These are phyloP conservation scores for Claviceps pusilla DNA, from an alignment of 2,329 filamentous ascomycete species.

Conservation along the genomic window DNA sequence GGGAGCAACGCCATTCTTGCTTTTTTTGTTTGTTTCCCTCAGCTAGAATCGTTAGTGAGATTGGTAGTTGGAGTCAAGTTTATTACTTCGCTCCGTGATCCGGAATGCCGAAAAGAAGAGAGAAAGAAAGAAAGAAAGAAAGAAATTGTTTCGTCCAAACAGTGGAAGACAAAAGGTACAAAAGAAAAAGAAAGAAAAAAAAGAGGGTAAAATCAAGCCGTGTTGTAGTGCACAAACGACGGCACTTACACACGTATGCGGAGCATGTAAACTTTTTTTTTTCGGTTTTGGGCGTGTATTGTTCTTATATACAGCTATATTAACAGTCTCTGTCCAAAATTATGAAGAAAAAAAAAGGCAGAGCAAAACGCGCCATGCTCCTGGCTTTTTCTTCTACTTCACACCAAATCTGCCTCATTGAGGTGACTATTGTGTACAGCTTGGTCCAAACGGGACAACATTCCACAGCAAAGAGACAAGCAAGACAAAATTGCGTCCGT, in stretches of 20 bases:
- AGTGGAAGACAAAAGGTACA: background rate
- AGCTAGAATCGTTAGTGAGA: background rate
- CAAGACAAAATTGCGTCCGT: background rate
- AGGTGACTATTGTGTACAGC: background rate
- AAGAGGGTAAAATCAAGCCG: background rate
- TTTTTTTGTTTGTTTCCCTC: background rate
- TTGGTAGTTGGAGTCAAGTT: background rate
- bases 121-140: no score
- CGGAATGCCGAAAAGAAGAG: background rate
- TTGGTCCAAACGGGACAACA: background rate
- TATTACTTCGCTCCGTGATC: background rate
- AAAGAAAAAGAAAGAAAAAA: background rate
- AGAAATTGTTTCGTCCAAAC: no score
- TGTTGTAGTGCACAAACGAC: background rate
- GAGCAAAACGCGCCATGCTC: background rate
- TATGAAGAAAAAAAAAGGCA: background rate
- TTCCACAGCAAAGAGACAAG: background rate
- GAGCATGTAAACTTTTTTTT: background rate
- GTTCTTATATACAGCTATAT: background rate
- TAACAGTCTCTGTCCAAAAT: background rate
- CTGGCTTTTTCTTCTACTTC: background rate
- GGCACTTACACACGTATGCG: background rate
- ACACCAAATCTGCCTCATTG: background rate
- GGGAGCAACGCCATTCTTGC: background rate
- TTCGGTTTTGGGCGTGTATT: background rate